These are phyloP conservation scores for Metschnikowia lachancei DNA, from an alignment of 805 yeast species.

Conservation along the genomic window DNA sequence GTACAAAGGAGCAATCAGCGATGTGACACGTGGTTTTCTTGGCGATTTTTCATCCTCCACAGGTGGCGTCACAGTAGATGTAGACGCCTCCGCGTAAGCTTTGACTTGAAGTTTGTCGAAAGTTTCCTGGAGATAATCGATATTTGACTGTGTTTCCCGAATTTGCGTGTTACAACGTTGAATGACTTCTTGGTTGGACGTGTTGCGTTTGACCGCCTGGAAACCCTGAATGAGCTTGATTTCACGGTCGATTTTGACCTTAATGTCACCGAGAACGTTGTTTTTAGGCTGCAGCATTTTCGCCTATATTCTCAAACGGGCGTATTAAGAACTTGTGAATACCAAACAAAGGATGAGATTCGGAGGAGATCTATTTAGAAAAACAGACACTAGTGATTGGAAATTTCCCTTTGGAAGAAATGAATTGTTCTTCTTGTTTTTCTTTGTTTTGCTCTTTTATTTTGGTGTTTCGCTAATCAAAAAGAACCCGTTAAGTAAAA, in stretches of 20 bases:
- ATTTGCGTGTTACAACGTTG: slow-evolving; percentile 89
- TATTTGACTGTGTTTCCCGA: slow-evolving; percentile 86
- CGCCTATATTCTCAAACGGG: neutral
- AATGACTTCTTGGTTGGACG: slow-evolving; percentile 77
- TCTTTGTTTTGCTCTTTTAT: too few relatives aligned
- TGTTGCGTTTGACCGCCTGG: slow-evolving; percentile 70
- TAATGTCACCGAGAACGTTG: slow-evolving; percentile 59
- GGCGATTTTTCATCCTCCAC: slow-evolving; percentile 4
- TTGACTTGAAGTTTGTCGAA: slow-evolving; percentile 56
- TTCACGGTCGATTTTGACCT: slow-evolving; percentile 84
- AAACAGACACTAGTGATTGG: too few relatives aligned
- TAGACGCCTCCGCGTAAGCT: slow-evolving; percentile 13
- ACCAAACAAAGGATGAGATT: too few relatives aligned
- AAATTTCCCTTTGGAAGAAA: too few relatives aligned
- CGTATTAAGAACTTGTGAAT: too few relatives aligned
- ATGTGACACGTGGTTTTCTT: slow-evolving; percentile 8
- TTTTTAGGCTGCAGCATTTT: slow-evolving; percentile 22
- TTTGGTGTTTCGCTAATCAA: too few relatives aligned
- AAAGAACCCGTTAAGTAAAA: neutral
- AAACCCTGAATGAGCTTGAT: slow-evolving; percentile 86
- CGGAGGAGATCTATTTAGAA: too few relatives aligned
- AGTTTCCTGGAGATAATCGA: slow-evolving; percentile 81
- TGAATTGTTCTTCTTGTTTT: too few relatives aligned
- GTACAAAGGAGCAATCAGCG: slow-evolving; percentile 42
- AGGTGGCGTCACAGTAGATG: slow-evolving; percentile 5